These are phyloP conservation scores for Vittaforma corneae DNA, from an alignment of 371 early-diverging fungal genomes.

Conservation along the genomic window DNA sequence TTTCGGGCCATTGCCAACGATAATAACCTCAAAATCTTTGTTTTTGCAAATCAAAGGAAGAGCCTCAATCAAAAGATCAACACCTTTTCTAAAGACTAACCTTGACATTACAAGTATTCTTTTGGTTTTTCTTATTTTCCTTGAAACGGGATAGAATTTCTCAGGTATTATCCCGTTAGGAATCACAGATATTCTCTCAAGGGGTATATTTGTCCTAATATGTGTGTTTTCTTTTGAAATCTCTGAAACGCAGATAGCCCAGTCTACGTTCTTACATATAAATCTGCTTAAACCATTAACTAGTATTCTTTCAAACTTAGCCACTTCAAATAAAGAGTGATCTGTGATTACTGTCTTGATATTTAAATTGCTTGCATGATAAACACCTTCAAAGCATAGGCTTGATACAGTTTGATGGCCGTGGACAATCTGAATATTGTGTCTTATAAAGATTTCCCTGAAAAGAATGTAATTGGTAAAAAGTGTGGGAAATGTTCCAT, in stretches of 20 bases:
- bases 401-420: constrained; percentile 89
- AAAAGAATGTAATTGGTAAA: constrained; percentile 79
- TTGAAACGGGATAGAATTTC: constrained; percentile 19
- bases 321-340: constrained; percentile 91
- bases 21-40: constrained; percentile 73
- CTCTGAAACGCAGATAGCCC: constrained; percentile 91
- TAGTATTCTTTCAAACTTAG: constrained; percentile 76
- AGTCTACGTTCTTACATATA: constrained; percentile 78
- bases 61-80: constrained; percentile 75
- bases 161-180: constrained; percentile 79
- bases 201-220: constrained; percentile 74
- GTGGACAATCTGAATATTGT: constrained; percentile 83
- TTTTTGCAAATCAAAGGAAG: constrained; percentile 82
- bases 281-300: constrained; percentile 85
- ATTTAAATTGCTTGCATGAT: constrained; percentile 86
- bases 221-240: constrained; percentile 94
- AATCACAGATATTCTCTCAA: constrained; percentile 80
- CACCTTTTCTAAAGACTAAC: constrained; percentile 86
- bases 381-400: constrained; percentile 80
- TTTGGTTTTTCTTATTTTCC: neutral
- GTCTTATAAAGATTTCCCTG: constrained; percentile 74
- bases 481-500: constrained; percentile 79
- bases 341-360: constrained; percentile 87
- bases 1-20: constrained; percentile 91
- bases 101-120: constrained; percentile 70